Percentiles rank a stretch among this genome's conserved stretches.
Conservation (phyloP, 192 early-diverging fungal genomes). For the Jimgerdemannia flammicorona region DNA sequence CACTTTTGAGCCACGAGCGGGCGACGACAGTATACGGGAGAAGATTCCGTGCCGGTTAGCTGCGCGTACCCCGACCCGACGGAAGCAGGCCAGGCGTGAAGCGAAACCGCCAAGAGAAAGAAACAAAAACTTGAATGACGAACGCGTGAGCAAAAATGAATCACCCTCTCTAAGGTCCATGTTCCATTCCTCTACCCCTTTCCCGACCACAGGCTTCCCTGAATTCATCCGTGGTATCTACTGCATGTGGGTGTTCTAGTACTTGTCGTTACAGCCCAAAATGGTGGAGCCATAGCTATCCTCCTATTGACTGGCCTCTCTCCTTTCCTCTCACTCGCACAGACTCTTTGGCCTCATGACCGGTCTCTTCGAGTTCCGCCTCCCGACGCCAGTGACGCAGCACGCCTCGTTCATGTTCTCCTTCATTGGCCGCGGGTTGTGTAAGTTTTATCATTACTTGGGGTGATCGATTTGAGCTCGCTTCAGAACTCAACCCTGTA, state of each 20-base stretch:
- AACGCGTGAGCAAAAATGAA: too few relatives aligned
- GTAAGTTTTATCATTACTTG: slow-evolving; percentile 11
- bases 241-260: slow-evolving; percentile 10
- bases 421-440: slow-evolving; percentile 31
- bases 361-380: slow-evolving; percentile 24
- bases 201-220: slow-evolving; percentile 15
- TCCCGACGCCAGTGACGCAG: slow-evolving; percentile 17
- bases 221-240: slow-evolving; percentile 27
- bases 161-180: too few relatives aligned
- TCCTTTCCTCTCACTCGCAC: background rate
- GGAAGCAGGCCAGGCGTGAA: too few relatives aligned
- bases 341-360: slow-evolving; percentile 28
- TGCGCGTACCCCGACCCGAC: too few relatives aligned
- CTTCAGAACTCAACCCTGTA: background rate
- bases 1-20: too few relatives aligned
- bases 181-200: too few relatives aligned
- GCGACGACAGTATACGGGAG: too few relatives aligned
- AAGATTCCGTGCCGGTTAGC: too few relatives aligned
- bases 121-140: too few relatives aligned
- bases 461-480: background rate
- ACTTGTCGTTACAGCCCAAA: background rate
- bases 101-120: too few relatives aligned
- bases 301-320: background rate
- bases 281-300: background rate
- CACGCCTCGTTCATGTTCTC: slow-evolving; percentile 36